These are phyloP conservation scores for Erysimum pusillum DNA, from an alignment of 441 rosid species.

Conservation along the genomic window DNA sequence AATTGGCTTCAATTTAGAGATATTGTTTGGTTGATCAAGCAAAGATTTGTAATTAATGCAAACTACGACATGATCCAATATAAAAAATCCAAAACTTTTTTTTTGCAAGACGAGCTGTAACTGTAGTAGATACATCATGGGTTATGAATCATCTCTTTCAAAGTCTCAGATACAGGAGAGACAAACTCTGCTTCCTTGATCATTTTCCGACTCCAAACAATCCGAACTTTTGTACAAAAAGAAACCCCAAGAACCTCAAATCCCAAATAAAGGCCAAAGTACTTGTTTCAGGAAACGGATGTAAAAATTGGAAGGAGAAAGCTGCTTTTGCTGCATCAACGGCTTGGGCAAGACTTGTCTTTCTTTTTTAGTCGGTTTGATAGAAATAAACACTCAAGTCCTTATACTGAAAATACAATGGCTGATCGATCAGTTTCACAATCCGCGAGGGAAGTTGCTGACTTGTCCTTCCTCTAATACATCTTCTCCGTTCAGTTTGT, in stretches of 20 bases:
- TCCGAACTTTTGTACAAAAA: constrained; percentile 41
- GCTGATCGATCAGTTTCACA: constrained; percentile 54
- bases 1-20: background rate
- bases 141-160: constrained; percentile 20
- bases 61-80: background rate
- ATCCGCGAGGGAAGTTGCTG: constrained; percentile 82
- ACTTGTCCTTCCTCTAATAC: constrained; percentile 92
- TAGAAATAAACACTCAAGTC: constrained; percentile 23
- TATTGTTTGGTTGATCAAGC: background rate
- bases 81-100: constrained; percentile 31
- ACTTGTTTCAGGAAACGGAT: constrained; percentile 32
- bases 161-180: constrained; percentile 24
- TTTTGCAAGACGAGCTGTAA: constrained; percentile 29
- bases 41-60: background rate
- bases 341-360: constrained; percentile 15
- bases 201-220: constrained; percentile 30
- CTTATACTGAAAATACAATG: constrained; percentile 10
- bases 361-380: constrained; percentile 16
- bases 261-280: constrained; percentile 33
- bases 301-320: constrained; percentile 22
- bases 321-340: constrained; percentile 34
- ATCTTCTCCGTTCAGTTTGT: constrained; percentile 79
- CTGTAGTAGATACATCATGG: constrained; percentile 15
- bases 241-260: constrained; percentile 27
- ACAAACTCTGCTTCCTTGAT: constrained; percentile 11